Base-by-base conservation (phyloP, 1,284 basidiomycete genomes). In the Tylopilus sp. region DNA sequence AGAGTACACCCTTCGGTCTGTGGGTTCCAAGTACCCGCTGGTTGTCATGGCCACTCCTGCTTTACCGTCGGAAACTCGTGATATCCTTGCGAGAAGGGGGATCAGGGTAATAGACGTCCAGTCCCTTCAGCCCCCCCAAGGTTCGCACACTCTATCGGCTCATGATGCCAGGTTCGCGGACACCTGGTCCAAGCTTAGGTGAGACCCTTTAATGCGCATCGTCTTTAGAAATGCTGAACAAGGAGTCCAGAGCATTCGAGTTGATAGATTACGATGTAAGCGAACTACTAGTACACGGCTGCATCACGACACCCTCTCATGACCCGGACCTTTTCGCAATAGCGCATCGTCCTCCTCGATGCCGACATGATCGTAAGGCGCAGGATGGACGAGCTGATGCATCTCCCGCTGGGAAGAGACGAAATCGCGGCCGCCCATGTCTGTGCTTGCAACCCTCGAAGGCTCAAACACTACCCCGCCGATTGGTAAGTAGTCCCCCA, bases 321-420 rank as follows among this genome's bases (percentile, higher is more conserved):
- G 41, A 55, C 26, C 26, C 21, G 39, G 15, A 35, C 41, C 26
- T 40, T 21, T 48, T 30, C 30, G 7, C 46, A 30, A 46, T 58
- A 94, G 81, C 82, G 90, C 14, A 73, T 96, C 38, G 85, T 94
- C 39, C 73, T 96, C 41, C 73, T 97, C 45, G 94, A 97, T 65
- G 82, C 84, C 14, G 94, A 97, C 71, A 98, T 98, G 91, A 77
- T 96, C 51, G 77, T 96, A 20, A 73, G 80, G 64, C 77, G 74
- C 41, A 91, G 90, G 56, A 95, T 98, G 88, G 95, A 98, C 69
- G 93, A 95, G 55, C 74, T 98, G 44, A 84, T 97, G 73, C 76
- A 83, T 20, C 60, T 91, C 26, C 76, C 81, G 10, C 70, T 93
- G 2, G 79, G 78, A 6, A 59, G 64, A 20, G 86, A 82, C 58